Base-by-base conservation (phyloP, 2,329 filamentous ascomycete genomes). In the Arthrobotrys conoides region DNA sequence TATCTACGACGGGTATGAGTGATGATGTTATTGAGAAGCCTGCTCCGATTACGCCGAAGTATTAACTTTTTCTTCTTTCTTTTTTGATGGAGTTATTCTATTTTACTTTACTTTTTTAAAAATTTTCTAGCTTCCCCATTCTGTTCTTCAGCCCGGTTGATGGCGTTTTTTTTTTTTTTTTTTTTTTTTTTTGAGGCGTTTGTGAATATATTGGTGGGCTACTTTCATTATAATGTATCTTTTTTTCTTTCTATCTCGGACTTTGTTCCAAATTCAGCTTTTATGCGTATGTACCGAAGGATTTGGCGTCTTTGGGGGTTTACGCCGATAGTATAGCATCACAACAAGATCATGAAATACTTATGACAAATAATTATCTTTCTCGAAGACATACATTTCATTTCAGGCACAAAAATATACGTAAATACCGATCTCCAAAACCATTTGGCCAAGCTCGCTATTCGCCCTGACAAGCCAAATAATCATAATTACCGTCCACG, bases 21-120 rank as follows among this genome's bases (percentile, higher is more conserved):
- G 51, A 71, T 24, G 51, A 71, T 18, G 20, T 30, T 12, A 61
- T 78, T 44, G 73, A 71, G 27, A 78, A 68, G 36, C 73, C 73
- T 20, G 24, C 55, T 8, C 20, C 48, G 16, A 53, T 20, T 0
- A 59, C 27, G 18, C 18, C 49, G 14, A 76, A 53, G 33, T 44
- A 33, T 46, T 75, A 46, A 46, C 9, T 36, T 53, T 53, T 63
- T 48, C 22, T 49, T 30, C 18, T 30, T 53, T 67, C 16, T 36
- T 66, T 9, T 49, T 53, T 48, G 8, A 46, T 12, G 38, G 33
- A 41, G 16, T 9, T 12, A 14, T 41, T 41, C 16, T 16, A 3
- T 2, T 41, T 41, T 38, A 2, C 12, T 75, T 41, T 44, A 5
- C n/a, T 49, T 65, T 49, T 69, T 53, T 64, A n/a, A n/a, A n/a